Percentiles rank a stretch among this genome's conserved stretches.
These are phyloP conservation scores for Aspergillus japonicus DNA, from an alignment of 2,329 filamentous ascomycete species.

Conservation along the genomic window DNA sequence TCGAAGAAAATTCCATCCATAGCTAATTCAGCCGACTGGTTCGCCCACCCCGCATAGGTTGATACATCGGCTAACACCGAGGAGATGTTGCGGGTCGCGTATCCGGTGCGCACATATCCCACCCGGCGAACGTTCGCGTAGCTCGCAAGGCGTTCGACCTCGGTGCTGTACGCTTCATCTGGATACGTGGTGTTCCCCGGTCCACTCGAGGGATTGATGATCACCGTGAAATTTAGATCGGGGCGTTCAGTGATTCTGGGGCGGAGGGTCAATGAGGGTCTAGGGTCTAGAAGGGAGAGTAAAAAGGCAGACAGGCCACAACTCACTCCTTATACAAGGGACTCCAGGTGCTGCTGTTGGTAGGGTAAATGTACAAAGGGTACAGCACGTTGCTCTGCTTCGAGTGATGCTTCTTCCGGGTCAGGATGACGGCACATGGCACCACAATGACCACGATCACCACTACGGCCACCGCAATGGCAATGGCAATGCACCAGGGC, in stretches of 20 bases:
- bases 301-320: background rate
- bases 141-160: conserved; percentile 37
- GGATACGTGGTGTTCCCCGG: conserved; percentile 35
- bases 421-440: conserved; percentile 14
- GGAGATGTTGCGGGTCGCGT: conserved; percentile 30
- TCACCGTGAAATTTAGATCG: conserved; percentile 27
- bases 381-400: conserved; percentile 19
- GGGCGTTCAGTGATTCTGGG: conserved; percentile 22
- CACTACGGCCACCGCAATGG: conserved; percentile 9
- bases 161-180: conserved; percentile 35
- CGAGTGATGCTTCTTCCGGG: conserved; percentile 3
- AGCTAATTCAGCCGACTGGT: conserved; percentile 25
- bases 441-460: conserved; percentile 18
- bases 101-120: conserved; percentile 44
- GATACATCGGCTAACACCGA: conserved; percentile 37
- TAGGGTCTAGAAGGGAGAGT: background rate
- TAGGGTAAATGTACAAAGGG: conserved; percentile 29
- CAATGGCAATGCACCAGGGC: conserved; percentile 15
- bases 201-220: conserved; percentile 33
- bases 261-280: background rate
- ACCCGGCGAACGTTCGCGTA: conserved; percentile 40
- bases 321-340: conserved; percentile 24
- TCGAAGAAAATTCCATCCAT: conserved; percentile 45
- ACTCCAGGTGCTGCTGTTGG: conserved; percentile 20
- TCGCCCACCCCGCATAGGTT: conserved; percentile 39